Conservation (phyloP, 2,329 filamentous ascomycete species). For the Fulvia fulva region DNA sequence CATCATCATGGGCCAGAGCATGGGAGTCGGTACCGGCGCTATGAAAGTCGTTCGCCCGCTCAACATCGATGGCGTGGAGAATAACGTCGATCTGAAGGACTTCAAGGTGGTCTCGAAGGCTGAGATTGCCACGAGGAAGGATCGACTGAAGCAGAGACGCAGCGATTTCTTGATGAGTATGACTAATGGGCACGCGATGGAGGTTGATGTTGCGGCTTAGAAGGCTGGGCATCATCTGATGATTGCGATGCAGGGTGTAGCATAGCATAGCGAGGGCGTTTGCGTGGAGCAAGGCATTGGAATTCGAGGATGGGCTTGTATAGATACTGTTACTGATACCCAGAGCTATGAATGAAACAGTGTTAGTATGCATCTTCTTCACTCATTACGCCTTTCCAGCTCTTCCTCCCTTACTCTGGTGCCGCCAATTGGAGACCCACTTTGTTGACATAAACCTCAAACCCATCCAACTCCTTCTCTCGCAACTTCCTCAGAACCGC, state of each 20-base stretch:
- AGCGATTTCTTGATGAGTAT: slow-evolving; percentile 7
- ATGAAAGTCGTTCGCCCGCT: slow-evolving; percentile 83
- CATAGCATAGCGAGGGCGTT: slow-evolving; percentile 1
- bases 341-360: not conserved
- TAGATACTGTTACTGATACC: not conserved
- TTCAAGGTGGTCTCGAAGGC: slow-evolving; percentile 19
- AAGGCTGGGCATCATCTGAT: not conserved
- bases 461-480: slow-evolving; percentile 16
- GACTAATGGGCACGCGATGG: slow-evolving; percentile 20
- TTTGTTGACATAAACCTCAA: slow-evolving; percentile 21
- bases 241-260: not conserved
- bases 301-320: not conserved
- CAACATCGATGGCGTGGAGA: slow-evolving; percentile 54
- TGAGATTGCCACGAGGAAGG: slow-evolving; percentile 14
- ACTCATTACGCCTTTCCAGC: too few relatives aligned
- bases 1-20: slow-evolving; percentile 97
- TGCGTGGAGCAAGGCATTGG: not conserved
- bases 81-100: slow-evolving; percentile 36
- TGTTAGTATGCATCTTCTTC: too few relatives aligned
- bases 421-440: too few relatives aligned
- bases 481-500: slow-evolving; percentile 17
- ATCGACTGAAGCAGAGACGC: slow-evolving; percentile 18
- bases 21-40: slow-evolving; percentile 83
- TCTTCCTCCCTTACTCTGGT: too few relatives aligned
- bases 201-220: slow-evolving; percentile 13